Evolutionary conservation across 306 rosid species (phyloP).

Genomic region (Herpetospermum pedunculosum): DNA sequence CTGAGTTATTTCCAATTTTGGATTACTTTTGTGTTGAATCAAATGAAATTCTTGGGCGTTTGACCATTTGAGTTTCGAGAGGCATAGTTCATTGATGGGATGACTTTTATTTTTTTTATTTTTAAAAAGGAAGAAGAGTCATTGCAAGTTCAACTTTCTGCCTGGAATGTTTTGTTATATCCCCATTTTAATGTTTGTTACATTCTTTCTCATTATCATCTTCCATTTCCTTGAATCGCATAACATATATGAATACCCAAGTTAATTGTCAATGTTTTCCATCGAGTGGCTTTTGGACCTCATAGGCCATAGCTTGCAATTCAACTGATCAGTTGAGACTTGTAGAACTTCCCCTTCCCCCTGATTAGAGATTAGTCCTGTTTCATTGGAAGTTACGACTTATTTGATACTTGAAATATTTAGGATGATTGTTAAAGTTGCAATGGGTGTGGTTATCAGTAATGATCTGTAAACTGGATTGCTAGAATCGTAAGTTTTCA

Average conservation of each 20-base stretch:
- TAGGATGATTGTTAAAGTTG: background rate
- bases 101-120: too few relatives aligned
- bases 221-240: background rate
- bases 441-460: background rate
- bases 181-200: background rate
- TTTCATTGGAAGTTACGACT: background rate
- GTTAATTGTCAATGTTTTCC: background rate
- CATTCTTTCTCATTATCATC: background rate
- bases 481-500: background rate
- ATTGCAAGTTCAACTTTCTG: background rate
- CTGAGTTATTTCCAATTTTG: background rate
- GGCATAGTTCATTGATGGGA: background rate
- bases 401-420: background rate
- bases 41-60: background rate
- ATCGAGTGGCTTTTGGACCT: background rate
- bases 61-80: background rate
- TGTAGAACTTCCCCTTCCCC: background rate
- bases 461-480: background rate
- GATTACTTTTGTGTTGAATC: background rate
- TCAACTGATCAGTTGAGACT: background rate
- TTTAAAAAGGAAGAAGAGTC: background rate
- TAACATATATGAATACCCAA: background rate
- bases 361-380: background rate
- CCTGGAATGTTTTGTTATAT: background rate
- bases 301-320: background rate